phyloP scores from a whole-genome alignment of 2,329 filamentous ascomycete genomes.

The Pseudogymnoascus sp. region DNA sequence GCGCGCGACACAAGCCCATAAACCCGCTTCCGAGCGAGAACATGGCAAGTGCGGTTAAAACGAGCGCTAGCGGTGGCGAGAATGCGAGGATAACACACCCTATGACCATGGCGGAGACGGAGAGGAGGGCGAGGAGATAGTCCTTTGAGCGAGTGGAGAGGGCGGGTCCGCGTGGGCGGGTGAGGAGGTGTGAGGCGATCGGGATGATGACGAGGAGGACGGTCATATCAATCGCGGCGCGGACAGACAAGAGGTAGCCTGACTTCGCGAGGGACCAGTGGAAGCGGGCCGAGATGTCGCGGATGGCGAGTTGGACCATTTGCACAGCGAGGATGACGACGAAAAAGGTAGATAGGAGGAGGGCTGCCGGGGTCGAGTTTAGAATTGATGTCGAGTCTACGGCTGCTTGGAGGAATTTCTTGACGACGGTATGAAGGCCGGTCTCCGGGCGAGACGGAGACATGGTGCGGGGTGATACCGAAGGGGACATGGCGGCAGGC shows the following conservation, averaged over 20 bases:
- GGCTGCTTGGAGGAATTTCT: slow-evolving; percentile 16
- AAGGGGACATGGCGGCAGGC: not conserved
- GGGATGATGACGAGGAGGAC: slow-evolving; percentile 23
- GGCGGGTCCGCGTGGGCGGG: not conserved
- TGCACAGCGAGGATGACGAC: slow-evolving; percentile 16
- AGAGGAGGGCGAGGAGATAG: slow-evolving; percentile 22
- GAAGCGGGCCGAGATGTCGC: slow-evolving; percentile 26
- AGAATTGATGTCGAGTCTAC: slow-evolving; percentile 21
- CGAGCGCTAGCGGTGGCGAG: slow-evolving; percentile 19
- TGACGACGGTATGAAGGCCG: slow-evolving; percentile 9
- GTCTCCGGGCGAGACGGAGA: not conserved
- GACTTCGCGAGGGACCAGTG: slow-evolving; percentile 20
- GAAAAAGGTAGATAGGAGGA: slow-evolving; percentile 27
- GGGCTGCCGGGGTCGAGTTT: slow-evolving; percentile 21
- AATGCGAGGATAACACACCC: slow-evolving; percentile 10
- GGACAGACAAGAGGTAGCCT: slow-evolving; percentile 24
- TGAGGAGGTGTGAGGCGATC: slow-evolving; percentile 19
- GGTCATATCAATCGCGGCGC: slow-evolving; percentile 22
- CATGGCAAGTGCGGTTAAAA: slow-evolving; percentile 20
- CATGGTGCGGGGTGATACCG: not conserved
- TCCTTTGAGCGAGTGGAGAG: slow-evolving; percentile 22
- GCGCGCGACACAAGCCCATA: slow-evolving; percentile 15
- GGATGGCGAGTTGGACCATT: slow-evolving; percentile 18
- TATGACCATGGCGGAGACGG: slow-evolving; percentile 19
- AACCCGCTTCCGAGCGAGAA: slow-evolving; percentile 25